Percentiles rank a stretch among this genome's conserved stretches.
Conservation (phyloP, 768 basidiomycete genomes). For the Tubosaeta brunneosetosa region DNA sequence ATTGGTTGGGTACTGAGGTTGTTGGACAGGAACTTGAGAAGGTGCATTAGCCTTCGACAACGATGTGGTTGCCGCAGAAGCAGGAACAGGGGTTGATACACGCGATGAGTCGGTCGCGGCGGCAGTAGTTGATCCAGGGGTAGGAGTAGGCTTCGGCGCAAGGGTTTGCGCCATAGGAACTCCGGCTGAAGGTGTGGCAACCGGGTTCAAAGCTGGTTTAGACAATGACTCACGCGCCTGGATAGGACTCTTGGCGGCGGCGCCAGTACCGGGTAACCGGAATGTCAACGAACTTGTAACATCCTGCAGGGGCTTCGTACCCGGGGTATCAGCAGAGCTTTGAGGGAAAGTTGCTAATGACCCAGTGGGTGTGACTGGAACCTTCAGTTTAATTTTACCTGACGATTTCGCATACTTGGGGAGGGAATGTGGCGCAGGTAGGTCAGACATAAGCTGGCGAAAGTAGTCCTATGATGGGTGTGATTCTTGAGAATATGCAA, state of each 20-base stretch:
- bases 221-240: slow-evolving; percentile 19
- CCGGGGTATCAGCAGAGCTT: slow-evolving; percentile 8
- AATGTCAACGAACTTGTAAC: slow-evolving; percentile 18
- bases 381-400: slow-evolving; percentile 70
- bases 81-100: slow-evolving; percentile 17
- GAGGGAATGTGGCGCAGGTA: slow-evolving; percentile 63
- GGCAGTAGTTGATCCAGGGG: slow-evolving; percentile 22
- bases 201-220: slow-evolving; percentile 15
- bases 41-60: slow-evolving; percentile 19
- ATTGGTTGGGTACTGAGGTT: slow-evolving; percentile 32
- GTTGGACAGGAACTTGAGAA: slow-evolving; percentile 30
- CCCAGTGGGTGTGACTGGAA: slow-evolving; percentile 39
- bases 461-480: slow-evolving; percentile 56
- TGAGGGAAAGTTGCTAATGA: slow-evolving; percentile 11
- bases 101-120: slow-evolving; percentile 17
- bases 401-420: slow-evolving; percentile 54
- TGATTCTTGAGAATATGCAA: slow-evolving; percentile 8
- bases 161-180: slow-evolving; percentile 16
- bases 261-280: slow-evolving; percentile 20
- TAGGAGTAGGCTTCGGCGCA: slow-evolving; percentile 23
- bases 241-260: slow-evolving; percentile 17
- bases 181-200: slow-evolving; percentile 10
- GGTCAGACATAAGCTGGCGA: slow-evolving; percentile 69
- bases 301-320: slow-evolving; percentile 17
- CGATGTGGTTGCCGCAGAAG: slow-evolving; percentile 7